A percentile compares a stretch with the other conserved stretches of the same genome.
Evolutionary conservation across 2,329 filamentous ascomycete species (phyloP).

Genomic region (Cladosporium cucumerinum): DNA sequence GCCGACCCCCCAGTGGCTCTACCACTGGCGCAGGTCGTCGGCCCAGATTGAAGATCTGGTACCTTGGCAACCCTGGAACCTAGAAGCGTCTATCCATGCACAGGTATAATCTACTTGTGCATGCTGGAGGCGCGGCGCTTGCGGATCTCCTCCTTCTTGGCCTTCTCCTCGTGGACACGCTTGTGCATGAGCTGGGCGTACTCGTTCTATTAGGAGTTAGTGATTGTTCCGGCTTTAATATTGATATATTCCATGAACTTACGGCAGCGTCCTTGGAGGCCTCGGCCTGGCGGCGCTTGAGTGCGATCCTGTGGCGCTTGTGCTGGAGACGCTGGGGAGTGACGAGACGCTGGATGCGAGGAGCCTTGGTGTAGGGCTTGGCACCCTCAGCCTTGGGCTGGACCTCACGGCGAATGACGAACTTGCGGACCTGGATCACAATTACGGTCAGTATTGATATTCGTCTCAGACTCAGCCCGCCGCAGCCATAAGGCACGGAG

Average conservation of each 20-base stretch:
- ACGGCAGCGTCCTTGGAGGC: slow-evolving; percentile 98
- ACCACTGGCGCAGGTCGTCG: slow-evolving; percentile 13
- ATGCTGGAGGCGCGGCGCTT: slow-evolving; percentile 97
- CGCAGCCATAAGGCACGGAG: slow-evolving; percentile 21
- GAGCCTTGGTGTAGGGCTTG: slow-evolving; percentile 98
- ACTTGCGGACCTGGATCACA: slow-evolving; percentile 82
- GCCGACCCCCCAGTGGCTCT: slow-evolving; percentile 1
- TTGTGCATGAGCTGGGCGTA: slow-evolving; percentile 94
- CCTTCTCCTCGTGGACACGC: slow-evolving; percentile 95
- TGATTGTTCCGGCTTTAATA: slow-evolving; percentile 14
- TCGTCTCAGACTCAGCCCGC: slow-evolving; percentile 33
- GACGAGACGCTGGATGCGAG: slow-evolving; percentile 99
- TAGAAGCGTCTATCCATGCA: slow-evolving; percentile 1
- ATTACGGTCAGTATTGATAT: slow-evolving; percentile 27
- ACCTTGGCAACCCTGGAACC: background rate
- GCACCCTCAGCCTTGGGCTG: slow-evolving; percentile 97
- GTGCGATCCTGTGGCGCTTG: slow-evolving; percentile 96
- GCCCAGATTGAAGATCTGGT: slow-evolving; percentile 15
- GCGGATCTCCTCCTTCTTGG: slow-evolving; percentile 86
- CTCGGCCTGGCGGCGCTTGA: slow-evolving; percentile 97
- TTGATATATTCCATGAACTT: slow-evolving; percentile 45
- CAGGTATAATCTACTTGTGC: slow-evolving; percentile 61
- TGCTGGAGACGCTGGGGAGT: slow-evolving; percentile 99
- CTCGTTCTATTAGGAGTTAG: slow-evolving; percentile 69
- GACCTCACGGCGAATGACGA: slow-evolving; percentile 98